Evolutionary conservation across 176 grass and related monocot species (phyloP), one percentile per base, ranked within the genome.

Genomic region (Hordeum vulgare): DNA sequence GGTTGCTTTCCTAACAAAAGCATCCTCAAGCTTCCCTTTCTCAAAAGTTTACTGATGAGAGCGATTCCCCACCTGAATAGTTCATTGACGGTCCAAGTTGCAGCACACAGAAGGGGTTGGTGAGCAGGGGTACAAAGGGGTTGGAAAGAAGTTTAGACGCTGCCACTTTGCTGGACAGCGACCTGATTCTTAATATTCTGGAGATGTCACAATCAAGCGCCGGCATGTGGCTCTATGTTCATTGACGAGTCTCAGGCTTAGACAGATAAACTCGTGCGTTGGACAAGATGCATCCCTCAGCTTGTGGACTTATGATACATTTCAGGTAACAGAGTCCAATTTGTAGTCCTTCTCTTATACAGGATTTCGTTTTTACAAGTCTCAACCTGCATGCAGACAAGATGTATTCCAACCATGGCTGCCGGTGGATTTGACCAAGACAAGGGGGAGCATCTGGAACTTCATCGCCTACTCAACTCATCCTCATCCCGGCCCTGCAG

Each of bases 391-490:
- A 74, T 47, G 71, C 41, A 49, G 71, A 74, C 42, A 74, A 74
- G 40, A 74, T 18, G 25, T 31, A 29, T 51, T 73, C 41, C 70
- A 73, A 73, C 27, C 21, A 71, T 44, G 80, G 18, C 21, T 71
- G 44, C 68, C 68, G 9, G 39, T 29, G 9, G 47, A 44, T 76
- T 70, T 76, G 82, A 89, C 82, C 17, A 66, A 51, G 18, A 61
- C 11, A 11, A 36, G 2, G 21, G 14, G 20, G 71, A 51, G 71
- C 71, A 49, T 51, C 71, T 47, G 25, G 71, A 74, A 31, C 71
- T 74, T 51, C 42, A 49, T 74, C 13, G 42, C 42, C 71, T 47
- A 25, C 24, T 54, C 68, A 26, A 65, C 26, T 62, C 11, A 82
- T 78, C 5, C 83, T 61, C 51, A 66, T 76, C 37, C 49, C 27